These are phyloP conservation scores for Scalesia atractyloides DNA, from an alignment of 129 eudicot genomes.

Conservation along the genomic window DNA sequence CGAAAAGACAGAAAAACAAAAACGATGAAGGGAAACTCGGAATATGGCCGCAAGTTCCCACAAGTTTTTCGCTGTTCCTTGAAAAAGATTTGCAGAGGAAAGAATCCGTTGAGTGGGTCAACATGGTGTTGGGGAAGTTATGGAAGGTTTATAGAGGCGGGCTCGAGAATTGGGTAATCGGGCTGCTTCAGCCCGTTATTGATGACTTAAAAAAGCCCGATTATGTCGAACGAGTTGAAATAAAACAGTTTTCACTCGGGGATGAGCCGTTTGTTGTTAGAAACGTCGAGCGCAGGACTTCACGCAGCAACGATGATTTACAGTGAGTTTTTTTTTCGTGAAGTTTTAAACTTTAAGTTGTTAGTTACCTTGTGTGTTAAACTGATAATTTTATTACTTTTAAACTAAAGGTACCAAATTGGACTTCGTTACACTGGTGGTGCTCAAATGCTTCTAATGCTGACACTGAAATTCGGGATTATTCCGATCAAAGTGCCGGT, in stretches of 20 bases:
- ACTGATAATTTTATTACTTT: slow-evolving; percentile 18
- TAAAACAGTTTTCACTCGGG: slow-evolving; percentile 88
- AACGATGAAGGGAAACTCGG: slow-evolving; percentile 40
- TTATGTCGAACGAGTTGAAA: slow-evolving; percentile 84
- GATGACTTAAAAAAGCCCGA: slow-evolving; percentile 79
- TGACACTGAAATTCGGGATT: slow-evolving; percentile 78
- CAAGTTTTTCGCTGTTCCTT: slow-evolving; percentile 59
- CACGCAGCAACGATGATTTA: slow-evolving; percentile 74
- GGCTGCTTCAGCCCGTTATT: slow-evolving; percentile 84
- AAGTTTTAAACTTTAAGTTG: neutral
- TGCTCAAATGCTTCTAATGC: slow-evolving; percentile 79
- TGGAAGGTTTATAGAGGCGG: slow-evolving; percentile 87
- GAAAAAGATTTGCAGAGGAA: slow-evolving; percentile 91
- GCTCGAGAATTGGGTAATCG: slow-evolving; percentile 76
- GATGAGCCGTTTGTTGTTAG: slow-evolving; percentile 88
- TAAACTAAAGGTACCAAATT: slow-evolving; percentile 84
- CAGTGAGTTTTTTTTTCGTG: slow-evolving; percentile 60
- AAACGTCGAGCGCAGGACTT: slow-evolving; percentile 84
- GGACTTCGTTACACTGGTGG: slow-evolving; percentile 97
- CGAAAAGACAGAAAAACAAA: slow-evolving; percentile 43
- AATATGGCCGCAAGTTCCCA: slow-evolving; percentile 64
- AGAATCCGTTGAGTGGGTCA: slow-evolving; percentile 96
- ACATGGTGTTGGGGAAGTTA: slow-evolving; percentile 89
- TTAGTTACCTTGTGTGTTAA: neutral
- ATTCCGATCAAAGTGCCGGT: slow-evolving; percentile 84